Evolutionary conservation across 257 asterid species (phyloP).

Genomic region (Salvia miltiorrhiza): DNA sequence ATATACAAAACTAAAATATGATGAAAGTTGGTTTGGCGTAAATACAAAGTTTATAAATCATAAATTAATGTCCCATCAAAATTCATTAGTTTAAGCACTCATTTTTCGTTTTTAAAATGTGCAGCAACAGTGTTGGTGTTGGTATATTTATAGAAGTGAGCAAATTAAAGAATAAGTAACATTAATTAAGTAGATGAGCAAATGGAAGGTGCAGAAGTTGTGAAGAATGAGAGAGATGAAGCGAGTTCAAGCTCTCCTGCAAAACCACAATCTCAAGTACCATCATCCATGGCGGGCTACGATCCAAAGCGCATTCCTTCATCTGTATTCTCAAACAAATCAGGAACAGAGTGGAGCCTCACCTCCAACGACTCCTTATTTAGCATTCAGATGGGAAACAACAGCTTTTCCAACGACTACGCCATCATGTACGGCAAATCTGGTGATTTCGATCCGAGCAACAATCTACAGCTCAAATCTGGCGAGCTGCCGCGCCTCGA

Average conservation of each 20-base stretch:
- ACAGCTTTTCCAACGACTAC: conserved; percentile 65
- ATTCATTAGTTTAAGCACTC: too few species aligned
- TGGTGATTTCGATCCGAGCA: conserved; percentile 46
- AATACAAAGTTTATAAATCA: too few species aligned
- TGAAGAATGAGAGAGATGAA: too few species aligned
- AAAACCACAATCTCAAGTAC: neutral
- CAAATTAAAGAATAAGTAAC: too few species aligned
- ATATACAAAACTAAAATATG: too few species aligned
- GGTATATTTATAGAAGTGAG: too few species aligned
- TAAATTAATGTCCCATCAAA: too few species aligned
- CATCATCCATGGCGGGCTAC: conserved; percentile 42
- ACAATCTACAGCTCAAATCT: conserved; percentile 22
- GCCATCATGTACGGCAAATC: conserved; percentile 35
- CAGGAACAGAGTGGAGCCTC: conserved; percentile 66
- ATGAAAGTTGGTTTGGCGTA: too few species aligned
- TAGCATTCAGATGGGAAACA: conserved; percentile 86
- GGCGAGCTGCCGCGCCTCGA: conserved; percentile 61
- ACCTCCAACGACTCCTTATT: conserved; percentile 78
- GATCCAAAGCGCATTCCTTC: conserved; percentile 81
- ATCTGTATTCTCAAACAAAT: conserved; percentile 47
- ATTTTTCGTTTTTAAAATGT: too few species aligned
- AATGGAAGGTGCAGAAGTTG: too few species aligned
- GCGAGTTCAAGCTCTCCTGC: neutral
- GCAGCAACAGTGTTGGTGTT: too few species aligned
- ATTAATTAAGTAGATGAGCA: too few species aligned